Base-by-base conservation (phyloP, 2,329 filamentous ascomycete species). In the Penicillium polonicum region DNA sequence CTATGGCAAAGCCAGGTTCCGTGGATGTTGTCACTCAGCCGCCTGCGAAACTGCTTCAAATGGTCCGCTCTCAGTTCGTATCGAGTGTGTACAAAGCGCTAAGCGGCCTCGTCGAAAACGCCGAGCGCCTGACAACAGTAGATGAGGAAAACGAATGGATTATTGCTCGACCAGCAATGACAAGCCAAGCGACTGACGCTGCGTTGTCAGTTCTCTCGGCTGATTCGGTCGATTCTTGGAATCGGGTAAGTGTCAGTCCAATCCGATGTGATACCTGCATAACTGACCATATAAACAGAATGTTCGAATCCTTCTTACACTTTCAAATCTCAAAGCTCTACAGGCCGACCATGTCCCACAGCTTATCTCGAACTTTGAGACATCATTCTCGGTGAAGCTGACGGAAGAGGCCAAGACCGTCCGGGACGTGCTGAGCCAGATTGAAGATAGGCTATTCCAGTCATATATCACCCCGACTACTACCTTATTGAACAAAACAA, bases 101-200 rank as follows among this genome's bases (percentile, higher is more conserved):
- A 38, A 95, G 91, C 67, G 94, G 93, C 23, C 93, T 99, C 86
- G 92, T 99, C 1, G 94, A 97, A 76, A 97, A 96, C 74, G 93
- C 94, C 3, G 92, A 97, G 76, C 86, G 86, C 57, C 83, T 87
- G 15, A 85, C 87, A 65, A 86, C 85, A 65, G 78, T 84, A 0
- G 86, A 88, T 45, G 77, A 78, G 23, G 78, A 79, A 9, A 80
- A 80, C 57, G 80, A 82, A 57, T 79, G 80, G 69, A 80, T 82
- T 55, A 74, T 82, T 35, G 80, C 84, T 62, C 69, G 68, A 5
- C 70, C 74, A 17, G 65, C 68, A 35, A 63, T 65, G 52, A 49
- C 67, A 44, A 66, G 65, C 27, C 69, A 69, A 38, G 68, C 64
- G 5, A 58, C 67, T 29, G 73, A 76, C 61, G 64, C 68, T 54